A percentile compares a stretch with the other conserved stretches of the same genome.
Conservation (phyloP, 495 filamentous ascomycete species). For the Bombardia bombarda region DNA sequence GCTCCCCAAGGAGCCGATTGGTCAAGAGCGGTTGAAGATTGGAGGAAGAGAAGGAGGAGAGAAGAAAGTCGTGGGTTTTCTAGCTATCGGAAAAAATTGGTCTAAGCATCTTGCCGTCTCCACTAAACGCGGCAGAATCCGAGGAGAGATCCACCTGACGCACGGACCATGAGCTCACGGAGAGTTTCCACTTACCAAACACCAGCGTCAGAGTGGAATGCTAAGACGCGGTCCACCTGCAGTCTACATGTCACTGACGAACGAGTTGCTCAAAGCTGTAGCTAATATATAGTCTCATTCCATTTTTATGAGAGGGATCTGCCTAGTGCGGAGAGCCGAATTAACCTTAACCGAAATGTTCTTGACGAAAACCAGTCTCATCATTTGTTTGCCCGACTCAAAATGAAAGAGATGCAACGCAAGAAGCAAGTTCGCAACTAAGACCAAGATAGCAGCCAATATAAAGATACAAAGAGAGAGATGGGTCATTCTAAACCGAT, state of each 20-base stretch:
- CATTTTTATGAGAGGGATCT: background rate
- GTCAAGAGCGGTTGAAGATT: background rate
- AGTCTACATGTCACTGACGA: background rate
- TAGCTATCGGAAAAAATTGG: background rate
- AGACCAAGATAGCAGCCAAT: conserved; percentile 11
- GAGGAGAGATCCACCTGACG: too few relatives aligned
- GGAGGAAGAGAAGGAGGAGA: background rate
- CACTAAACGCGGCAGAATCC: background rate
- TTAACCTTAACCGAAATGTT: background rate
- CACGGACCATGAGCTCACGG: too few relatives aligned
- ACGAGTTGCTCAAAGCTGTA: too few relatives aligned
- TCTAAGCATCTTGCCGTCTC: background rate
- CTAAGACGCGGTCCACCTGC: too few relatives aligned
- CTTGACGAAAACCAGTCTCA: background rate
- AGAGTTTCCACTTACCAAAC: too few relatives aligned
- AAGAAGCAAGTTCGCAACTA: conserved; percentile 10
- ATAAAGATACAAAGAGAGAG: conserved; percentile 12
- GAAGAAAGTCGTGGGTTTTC: background rate
- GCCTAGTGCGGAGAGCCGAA: background rate
- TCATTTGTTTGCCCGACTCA: conserved; percentile 6
- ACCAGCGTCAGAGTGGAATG: background rate
- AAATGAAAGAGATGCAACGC: conserved; percentile 8
- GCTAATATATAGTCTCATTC: too few relatives aligned
- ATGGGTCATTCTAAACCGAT: conserved; percentile 2
- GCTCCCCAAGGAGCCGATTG: too few relatives aligned